Percentiles rank a stretch among this genome's conserved stretches.
Conservation (phyloP, 768 basidiomycete genomes). For the Xerocomellus amylosporus region DNA sequence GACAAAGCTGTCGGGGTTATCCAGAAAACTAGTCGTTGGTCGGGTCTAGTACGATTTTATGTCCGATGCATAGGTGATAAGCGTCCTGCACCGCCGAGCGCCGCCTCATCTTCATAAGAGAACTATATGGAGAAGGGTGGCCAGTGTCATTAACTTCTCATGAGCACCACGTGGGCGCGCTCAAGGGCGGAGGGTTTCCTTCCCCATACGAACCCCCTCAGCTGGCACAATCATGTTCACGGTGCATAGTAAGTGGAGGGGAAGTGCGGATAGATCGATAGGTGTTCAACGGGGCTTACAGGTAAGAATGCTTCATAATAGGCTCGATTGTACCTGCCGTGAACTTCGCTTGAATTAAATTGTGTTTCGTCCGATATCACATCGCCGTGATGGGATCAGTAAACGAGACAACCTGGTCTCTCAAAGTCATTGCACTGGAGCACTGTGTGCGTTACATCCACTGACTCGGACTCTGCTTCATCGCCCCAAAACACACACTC, state of each 20-base stretch:
- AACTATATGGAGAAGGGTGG: neutral
- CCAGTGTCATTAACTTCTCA: neutral
- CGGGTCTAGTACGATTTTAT: too few species aligned
- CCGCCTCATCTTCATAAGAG: too few species aligned
- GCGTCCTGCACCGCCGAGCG: neutral
- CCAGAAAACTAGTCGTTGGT: neutral
- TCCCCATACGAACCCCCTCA: neutral
- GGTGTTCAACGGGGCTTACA: too few species aligned
- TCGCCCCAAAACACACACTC: slow-evolving; percentile 39
- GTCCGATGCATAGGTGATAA: too few species aligned
- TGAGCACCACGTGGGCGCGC: too few species aligned
- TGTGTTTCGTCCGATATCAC: too few species aligned
- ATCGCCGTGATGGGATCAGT: too few species aligned
- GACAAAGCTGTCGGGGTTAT: neutral
- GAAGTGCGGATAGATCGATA: neutral
- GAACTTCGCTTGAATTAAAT: too few species aligned
- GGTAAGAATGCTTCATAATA: too few species aligned
- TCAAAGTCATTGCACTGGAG: neutral
- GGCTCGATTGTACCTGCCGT: too few species aligned
- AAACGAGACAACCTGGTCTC: neutral
- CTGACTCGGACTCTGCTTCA: neutral
- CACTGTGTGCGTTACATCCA: neutral
- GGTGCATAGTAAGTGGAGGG: too few species aligned
- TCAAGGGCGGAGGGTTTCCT: neutral
- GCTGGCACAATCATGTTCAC: neutral